Evolutionary conservation across 202 grass and related monocot genomes (phyloP).

Genomic region (Schoenoplectus triqueter): DNA sequence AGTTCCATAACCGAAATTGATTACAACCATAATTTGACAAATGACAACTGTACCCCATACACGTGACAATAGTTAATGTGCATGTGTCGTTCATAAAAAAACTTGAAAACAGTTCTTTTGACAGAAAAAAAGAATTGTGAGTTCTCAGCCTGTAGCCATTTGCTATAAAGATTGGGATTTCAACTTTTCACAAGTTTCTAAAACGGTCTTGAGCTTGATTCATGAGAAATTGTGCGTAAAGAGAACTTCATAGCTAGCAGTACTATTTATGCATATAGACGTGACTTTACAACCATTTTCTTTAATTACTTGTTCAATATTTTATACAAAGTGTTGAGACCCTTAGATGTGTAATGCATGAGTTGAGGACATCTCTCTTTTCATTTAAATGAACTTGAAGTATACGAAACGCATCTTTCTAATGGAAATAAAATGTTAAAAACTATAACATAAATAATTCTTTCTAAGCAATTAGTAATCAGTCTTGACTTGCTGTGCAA

Average conservation of each 20-base stretch:
- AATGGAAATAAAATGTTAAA: neutral
- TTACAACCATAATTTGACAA: neutral
- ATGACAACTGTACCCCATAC: conserved; percentile 4
- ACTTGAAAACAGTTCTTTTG: neutral
- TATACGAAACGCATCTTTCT: neutral
- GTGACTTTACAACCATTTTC: neutral
- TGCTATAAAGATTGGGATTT: neutral
- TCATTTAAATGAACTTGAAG: neutral
- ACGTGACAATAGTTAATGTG: conserved; percentile 17
- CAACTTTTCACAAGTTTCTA: conserved; percentile 19
- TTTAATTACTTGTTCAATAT: neutral
- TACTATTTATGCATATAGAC: neutral
- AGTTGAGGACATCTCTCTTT: neutral
- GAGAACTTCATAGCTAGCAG: neutral
- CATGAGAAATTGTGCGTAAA: neutral
- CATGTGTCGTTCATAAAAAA: neutral
- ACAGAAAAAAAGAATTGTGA: neutral
- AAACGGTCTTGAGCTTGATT: neutral
- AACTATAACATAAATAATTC: neutral
- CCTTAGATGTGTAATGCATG: neutral
- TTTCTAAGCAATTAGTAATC: neutral
- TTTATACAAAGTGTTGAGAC: neutral
- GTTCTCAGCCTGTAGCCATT: neutral
- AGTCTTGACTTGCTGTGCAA: neutral
- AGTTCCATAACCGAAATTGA: neutral